These are phyloP conservation scores for Plectosphaerella plurivora DNA, from an alignment of 2,329 filamentous ascomycete genomes.

Conservation along the genomic window DNA sequence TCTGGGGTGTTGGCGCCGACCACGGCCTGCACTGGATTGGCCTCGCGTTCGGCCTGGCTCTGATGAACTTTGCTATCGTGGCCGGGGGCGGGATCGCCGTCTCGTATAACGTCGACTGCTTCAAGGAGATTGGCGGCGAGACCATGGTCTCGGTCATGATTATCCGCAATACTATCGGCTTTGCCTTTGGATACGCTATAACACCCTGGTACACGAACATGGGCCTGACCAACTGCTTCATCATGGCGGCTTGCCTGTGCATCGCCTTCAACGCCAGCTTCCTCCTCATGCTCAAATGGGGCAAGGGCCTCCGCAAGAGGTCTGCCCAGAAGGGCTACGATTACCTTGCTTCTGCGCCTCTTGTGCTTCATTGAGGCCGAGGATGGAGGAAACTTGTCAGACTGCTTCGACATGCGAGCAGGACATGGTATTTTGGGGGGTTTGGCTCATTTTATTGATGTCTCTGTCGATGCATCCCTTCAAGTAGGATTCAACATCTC, in stretches of 20 bases:
- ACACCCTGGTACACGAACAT: not conserved
- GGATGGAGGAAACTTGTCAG: too few species aligned
- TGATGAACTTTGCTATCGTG: slow-evolving; percentile 25
- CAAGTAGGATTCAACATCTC: too few species aligned
- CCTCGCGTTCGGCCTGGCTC: slow-evolving; percentile 33
- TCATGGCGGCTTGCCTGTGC: not conserved
- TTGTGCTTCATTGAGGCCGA: too few species aligned
- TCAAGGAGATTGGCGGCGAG: slow-evolving; percentile 33
- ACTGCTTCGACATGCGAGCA: too few species aligned
- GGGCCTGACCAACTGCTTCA: not conserved
- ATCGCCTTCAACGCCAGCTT: not conserved
- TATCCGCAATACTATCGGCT: slow-evolving; percentile 30
- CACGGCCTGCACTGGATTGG: slow-evolving; percentile 35
- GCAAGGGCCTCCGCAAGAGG: too few species aligned
- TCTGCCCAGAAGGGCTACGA: too few species aligned
- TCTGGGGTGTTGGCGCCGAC: slow-evolving; percentile 26
- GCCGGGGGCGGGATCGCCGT: slow-evolving; percentile 31
- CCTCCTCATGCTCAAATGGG: not conserved
- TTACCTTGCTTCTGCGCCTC: too few species aligned
- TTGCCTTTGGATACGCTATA: slow-evolving; percentile 24
- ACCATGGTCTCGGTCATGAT: slow-evolving; percentile 33
- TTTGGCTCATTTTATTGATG: too few species aligned
- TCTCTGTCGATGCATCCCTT: too few species aligned
- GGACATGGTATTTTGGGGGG: too few species aligned
- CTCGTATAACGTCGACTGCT: slow-evolving; percentile 35